phyloP scores from a whole-genome alignment of 2,329 filamentous ascomycete genomes.

The Fusarium fracticaudum region DNA sequence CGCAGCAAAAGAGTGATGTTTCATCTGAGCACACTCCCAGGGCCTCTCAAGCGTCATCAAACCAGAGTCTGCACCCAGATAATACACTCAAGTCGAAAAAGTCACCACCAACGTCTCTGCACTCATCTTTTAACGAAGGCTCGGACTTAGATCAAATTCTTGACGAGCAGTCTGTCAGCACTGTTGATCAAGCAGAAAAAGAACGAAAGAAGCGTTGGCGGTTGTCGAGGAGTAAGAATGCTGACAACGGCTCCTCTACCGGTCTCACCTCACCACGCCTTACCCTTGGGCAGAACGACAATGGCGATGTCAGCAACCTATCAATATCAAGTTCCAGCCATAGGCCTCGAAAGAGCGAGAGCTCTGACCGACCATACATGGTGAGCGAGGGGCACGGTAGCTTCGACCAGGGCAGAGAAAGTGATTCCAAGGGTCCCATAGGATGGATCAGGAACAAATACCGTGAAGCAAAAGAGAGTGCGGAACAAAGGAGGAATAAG shows the following conservation, averaged over 20 bases:
- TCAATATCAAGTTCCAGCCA: slow-evolving; percentile 72
- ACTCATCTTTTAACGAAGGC: slow-evolving; percentile 81
- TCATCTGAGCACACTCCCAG: slow-evolving; percentile 59
- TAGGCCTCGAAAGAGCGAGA: slow-evolving; percentile 61
- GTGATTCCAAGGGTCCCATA: slow-evolving; percentile 61
- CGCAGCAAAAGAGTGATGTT: slow-evolving; percentile 42
- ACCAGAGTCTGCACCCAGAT: slow-evolving; percentile 54
- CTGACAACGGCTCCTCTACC: slow-evolving; percentile 60
- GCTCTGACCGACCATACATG: slow-evolving; percentile 55
- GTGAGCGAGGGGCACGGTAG: slow-evolving; percentile 52
- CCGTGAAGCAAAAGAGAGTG: slow-evolving; percentile 66
- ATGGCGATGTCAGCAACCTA: slow-evolving; percentile 72
- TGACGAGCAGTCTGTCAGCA: slow-evolving; percentile 62
- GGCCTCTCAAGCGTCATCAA: slow-evolving; percentile 57
- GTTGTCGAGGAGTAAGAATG: slow-evolving; percentile 71
- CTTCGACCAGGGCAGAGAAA: slow-evolving; percentile 54
- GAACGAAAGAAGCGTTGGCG: slow-evolving; percentile 78
- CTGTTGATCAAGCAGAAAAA: slow-evolving; percentile 64
- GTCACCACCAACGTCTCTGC: slow-evolving; percentile 80
- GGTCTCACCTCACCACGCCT: slow-evolving; percentile 56
- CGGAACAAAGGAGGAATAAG: slow-evolving; percentile 64
- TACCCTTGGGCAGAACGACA: slow-evolving; percentile 68
- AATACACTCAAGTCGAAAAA: slow-evolving; percentile 69
- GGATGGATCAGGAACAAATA: slow-evolving; percentile 70
- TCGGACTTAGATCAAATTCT: slow-evolving; percentile 78